Base-by-base conservation (phyloP, 805 yeast genomes). In the Soucietia sequanensis region DNA sequence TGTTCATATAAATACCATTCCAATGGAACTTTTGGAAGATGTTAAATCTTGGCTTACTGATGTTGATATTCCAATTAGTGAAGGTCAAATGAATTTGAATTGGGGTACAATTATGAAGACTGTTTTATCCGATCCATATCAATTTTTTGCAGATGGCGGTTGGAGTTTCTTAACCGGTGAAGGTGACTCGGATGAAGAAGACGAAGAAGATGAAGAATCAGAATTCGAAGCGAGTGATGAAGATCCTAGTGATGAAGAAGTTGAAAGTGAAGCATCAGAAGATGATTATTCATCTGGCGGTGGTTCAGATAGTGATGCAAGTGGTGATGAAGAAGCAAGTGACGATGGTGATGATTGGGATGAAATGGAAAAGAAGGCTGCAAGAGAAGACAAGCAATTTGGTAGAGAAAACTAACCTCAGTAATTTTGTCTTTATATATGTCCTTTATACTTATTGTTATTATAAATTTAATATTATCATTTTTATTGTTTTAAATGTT, bases 71-170 rank as follows among this genome's bases (percentile, higher is more conserved):
- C 96, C 99, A 24, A 81, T 75, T 67, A 84, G 90, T 55, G 96
- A 89, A 52, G 96, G 97, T 35, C 90, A 95, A 29, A 84, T 93
- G 65, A 91, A 91, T 67, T 80, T 93, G 76, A 89, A 88, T 66
- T 93, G 99, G 99, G 71, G 80, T 10, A 82, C 89, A 16, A 90
- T 93, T 56, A 91, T 93, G 96, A 91, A 89, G 65, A 88, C 97
- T 0, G 80, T 91, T 43, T 79, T 76, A 45, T 81, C 89, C 4
- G 96, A 93, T 60, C 98, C 99, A 10, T 88, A 88, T 57, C 91
- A 88, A 54, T 93, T 93, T 67, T 93, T 90, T 62, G 62, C 60
- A 12, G 95, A 87, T 52, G 99, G 98, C 37, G 99, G 99, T 35
- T 93, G 99, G 99, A 75, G 79, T 19, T 88, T 93, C 76, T 75